phyloP scores from a whole-genome alignment of 768 basidiomycete genomes.

The Inosperma sp. region DNA sequence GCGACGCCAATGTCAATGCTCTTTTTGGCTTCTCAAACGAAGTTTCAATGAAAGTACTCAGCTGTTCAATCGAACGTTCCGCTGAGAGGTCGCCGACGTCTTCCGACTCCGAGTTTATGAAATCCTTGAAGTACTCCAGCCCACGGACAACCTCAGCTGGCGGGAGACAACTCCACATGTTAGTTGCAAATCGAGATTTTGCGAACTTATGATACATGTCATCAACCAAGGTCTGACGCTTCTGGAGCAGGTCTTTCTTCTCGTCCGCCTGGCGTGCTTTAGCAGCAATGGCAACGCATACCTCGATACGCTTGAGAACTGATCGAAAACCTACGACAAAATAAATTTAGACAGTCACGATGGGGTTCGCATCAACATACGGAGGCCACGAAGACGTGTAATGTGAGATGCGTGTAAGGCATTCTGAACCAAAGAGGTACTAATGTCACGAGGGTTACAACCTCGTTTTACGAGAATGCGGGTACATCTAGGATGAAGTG shows the following conservation, averaged over 20 bases:
- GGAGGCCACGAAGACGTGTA: slow-evolving; percentile 10
- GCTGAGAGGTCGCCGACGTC: slow-evolving; percentile 6
- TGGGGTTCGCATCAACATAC: background rate
- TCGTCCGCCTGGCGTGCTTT: slow-evolving; percentile 6
- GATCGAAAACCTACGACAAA: slow-evolving; percentile 3
- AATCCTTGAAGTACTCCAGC: slow-evolving; percentile 10
- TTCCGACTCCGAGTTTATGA: slow-evolving; percentile 8
- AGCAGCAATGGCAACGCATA: slow-evolving; percentile 6
- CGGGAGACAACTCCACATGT: slow-evolving; percentile 11
- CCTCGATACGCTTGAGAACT: slow-evolving; percentile 9
- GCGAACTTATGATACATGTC: slow-evolving; percentile 10
- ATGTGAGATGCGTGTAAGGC: slow-evolving; percentile 8
- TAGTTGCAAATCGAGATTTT: slow-evolving; percentile 9
- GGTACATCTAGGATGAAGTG: background rate
- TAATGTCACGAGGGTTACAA: slow-evolving; percentile 10
- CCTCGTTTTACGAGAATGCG: slow-evolving; percentile 10
- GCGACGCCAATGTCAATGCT: slow-evolving; percentile 7
- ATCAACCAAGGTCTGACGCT: slow-evolving; percentile 10
- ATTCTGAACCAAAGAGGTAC: slow-evolving; percentile 5
- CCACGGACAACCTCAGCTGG: slow-evolving; percentile 10
- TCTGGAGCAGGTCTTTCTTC: slow-evolving; percentile 12
- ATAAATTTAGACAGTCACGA: background rate
- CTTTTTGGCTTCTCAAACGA: slow-evolving; percentile 13
- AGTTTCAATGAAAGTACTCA: slow-evolving; percentile 10
- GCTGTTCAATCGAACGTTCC: slow-evolving; percentile 4